Conservation (phyloP, 306 rosid species). For the Luffa aegyptiaca region DNA sequence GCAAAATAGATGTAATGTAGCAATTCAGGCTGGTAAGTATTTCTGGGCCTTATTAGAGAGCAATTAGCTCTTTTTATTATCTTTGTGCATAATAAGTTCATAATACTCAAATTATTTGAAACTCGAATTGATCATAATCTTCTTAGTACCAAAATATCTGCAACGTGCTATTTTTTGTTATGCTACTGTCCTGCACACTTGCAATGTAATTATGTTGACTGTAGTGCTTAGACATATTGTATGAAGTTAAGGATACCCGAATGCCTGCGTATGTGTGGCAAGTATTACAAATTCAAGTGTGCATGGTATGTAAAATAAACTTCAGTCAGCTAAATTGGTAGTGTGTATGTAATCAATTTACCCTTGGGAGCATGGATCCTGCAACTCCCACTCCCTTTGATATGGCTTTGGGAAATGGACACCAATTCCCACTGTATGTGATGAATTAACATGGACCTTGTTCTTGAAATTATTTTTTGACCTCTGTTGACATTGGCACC, state of each 20-base stretch:
- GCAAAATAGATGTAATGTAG: constrained; percentile 8
- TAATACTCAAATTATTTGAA: neutral
- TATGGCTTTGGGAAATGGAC: neutral
- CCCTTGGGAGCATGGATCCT: neutral
- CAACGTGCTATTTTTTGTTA: neutral
- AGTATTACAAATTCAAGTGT: neutral
- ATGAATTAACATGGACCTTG: constrained; percentile 8
- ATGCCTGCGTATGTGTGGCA: neutral
- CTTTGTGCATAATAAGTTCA: neutral
- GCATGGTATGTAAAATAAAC: neutral
- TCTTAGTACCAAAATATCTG: neutral
- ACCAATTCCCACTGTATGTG: neutral
- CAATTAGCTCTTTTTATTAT: neutral
- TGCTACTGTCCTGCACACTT: neutral
- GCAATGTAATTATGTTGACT: neutral
- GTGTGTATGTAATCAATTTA: neutral
- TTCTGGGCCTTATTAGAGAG: constrained; percentile 6
- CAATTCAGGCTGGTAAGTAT: constrained; percentile 16
- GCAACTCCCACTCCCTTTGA: neutral
- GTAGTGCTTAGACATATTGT: neutral
- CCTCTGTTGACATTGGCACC: constrained; percentile 28
- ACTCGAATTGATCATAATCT: neutral
- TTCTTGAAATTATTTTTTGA: constrained; percentile 26
- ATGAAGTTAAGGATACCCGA: neutral
- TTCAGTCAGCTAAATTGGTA: neutral